Percentiles rank a stretch among this genome's conserved stretches.
These are phyloP conservation scores for Candida khao-thaluensis DNA, from an alignment of 805 yeast species.

Conservation along the genomic window DNA sequence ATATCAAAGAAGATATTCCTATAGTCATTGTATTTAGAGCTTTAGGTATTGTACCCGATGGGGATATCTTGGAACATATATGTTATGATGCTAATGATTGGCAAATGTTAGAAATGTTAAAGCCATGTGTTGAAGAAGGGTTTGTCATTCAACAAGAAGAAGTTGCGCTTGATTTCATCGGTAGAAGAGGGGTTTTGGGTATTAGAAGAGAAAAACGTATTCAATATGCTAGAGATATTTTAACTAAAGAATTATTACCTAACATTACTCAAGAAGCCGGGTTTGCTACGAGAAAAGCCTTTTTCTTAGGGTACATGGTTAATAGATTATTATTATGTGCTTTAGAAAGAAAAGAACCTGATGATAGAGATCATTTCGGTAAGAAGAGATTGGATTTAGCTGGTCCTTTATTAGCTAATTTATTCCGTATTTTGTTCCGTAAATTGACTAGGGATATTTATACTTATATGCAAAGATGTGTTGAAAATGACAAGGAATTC, in stretches of 20 bases:
- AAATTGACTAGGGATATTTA: constrained; percentile 95
- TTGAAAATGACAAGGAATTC: constrained; percentile 96
- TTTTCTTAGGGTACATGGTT: constrained; percentile 96
- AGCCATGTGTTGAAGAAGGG: constrained; percentile 99
- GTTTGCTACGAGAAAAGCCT: constrained; percentile 94
- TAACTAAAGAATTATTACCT: constrained; percentile 94
- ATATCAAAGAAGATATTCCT: constrained; percentile 94
- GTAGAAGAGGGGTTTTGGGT: constrained; percentile 97
- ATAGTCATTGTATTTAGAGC: constrained; percentile 97
- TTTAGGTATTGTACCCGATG: constrained; percentile 97
- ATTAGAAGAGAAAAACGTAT: constrained; percentile 97
- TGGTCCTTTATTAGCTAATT: constrained; percentile 93
- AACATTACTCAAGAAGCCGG: constrained; percentile 98
- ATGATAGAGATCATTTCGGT: constrained; percentile 99
- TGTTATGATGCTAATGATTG: constrained; percentile 97
- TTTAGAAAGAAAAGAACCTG: constrained; percentile 94
- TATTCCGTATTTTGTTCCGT: constrained; percentile 91
- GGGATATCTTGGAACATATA: constrained; percentile 96
- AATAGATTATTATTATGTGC: constrained; percentile 94
- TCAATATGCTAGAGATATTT: constrained; percentile 93
- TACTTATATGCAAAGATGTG: constrained; percentile 98
- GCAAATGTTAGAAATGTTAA: constrained; percentile 99
- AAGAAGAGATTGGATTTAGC: constrained; percentile 97
- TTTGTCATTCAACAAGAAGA: constrained; percentile 97
- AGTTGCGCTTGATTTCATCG: constrained; percentile 96